Evolutionary conservation across 2,329 filamentous ascomycete species (phyloP).

Genomic region (Lachnellula suecica): DNA sequence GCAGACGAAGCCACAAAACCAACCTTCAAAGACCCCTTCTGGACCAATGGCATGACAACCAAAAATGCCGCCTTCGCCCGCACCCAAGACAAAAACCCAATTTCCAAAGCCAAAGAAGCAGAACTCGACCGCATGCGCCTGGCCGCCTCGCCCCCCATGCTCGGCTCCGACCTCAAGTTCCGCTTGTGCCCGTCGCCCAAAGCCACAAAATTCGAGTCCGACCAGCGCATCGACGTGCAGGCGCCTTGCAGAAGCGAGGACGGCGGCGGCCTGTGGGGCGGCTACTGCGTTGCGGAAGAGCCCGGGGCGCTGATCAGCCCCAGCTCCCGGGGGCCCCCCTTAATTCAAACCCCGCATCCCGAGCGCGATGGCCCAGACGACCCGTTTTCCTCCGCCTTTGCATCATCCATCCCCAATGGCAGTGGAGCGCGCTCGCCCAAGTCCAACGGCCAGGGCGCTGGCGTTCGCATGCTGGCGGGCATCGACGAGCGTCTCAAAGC

Average conservation of each 20-base stretch:
- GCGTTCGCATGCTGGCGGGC: constrained; percentile 32
- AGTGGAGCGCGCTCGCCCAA: too few species aligned
- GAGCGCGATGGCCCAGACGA: constrained; percentile 38
- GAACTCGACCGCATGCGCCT: constrained; percentile 54
- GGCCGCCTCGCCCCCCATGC: constrained; percentile 75
- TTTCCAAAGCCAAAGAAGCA: constrained; percentile 29
- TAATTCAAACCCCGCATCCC: constrained; percentile 37
- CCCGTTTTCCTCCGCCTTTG: constrained; percentile 33
- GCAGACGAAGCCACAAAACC: constrained; percentile 33
- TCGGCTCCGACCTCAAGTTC: constrained; percentile 78
- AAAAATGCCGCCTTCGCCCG: constrained; percentile 20
- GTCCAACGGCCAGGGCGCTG: too few species aligned
- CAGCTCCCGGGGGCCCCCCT: constrained; percentile 26
- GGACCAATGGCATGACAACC: constrained; percentile 34
- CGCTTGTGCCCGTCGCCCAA: constrained; percentile 81
- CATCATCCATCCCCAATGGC: constrained; percentile 3
- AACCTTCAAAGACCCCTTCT: constrained; percentile 33
- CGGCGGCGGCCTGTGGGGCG: constrained; percentile 73
- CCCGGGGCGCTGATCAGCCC: constrained; percentile 36
- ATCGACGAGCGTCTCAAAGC: constrained; percentile 29
- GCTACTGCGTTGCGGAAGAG: constrained; percentile 56
- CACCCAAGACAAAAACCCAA: constrained; percentile 8
- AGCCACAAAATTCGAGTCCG: constrained; percentile 78
- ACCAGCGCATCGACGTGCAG: constrained; percentile 57
- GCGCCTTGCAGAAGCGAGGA: constrained; percentile 53